These are phyloP conservation scores for Mortierella sp. DNA, from an alignment of 371 early-diverging fungal genomes.

Conservation along the genomic window DNA sequence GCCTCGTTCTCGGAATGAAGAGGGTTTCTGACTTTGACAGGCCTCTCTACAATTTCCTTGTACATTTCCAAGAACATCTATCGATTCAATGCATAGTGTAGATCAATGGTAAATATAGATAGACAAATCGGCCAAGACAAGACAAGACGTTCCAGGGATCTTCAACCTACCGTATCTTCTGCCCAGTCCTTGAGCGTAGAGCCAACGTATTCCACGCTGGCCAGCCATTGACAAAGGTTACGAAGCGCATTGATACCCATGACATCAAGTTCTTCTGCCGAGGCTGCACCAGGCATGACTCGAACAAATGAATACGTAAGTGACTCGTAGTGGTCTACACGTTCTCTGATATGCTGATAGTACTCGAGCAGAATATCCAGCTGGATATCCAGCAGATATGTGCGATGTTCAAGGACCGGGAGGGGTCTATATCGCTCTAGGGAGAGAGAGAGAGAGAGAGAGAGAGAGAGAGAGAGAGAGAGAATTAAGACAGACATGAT, in stretches of 20 bases:
- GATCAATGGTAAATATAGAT: neutral
- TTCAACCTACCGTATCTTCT: constrained; percentile 46
- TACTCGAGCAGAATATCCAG: constrained; percentile 41
- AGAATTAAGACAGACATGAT: too few relatives aligned
- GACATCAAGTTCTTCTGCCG: constrained; percentile 29
- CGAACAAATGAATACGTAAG: constrained; percentile 46
- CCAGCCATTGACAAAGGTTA: constrained; percentile 52
- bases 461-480: neutral
- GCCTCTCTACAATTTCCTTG: constrained; percentile 54
- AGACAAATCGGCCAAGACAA: neutral
- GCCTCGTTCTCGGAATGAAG: constrained; percentile 39
- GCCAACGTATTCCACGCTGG: constrained; percentile 50
- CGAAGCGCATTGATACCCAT: constrained; percentile 40
- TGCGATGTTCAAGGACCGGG: constrained; percentile 38
- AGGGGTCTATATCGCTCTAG: constrained; percentile 47
- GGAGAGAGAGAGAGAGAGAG: neutral
- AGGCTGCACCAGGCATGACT: constrained; percentile 41
- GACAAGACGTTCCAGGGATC: too few relatives aligned
- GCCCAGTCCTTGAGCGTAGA: constrained; percentile 45
- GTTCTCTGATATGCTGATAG: constrained; percentile 33
- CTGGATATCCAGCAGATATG: constrained; percentile 46
- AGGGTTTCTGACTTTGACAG: constrained; percentile 39
- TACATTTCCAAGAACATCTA: constrained; percentile 69
- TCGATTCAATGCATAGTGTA: constrained; percentile 5
- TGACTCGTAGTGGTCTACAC: constrained; percentile 47